Evolutionary conservation across 352 stramenopile genomes (phyloP).

Genomic region (Pythium inflatum): DNA sequence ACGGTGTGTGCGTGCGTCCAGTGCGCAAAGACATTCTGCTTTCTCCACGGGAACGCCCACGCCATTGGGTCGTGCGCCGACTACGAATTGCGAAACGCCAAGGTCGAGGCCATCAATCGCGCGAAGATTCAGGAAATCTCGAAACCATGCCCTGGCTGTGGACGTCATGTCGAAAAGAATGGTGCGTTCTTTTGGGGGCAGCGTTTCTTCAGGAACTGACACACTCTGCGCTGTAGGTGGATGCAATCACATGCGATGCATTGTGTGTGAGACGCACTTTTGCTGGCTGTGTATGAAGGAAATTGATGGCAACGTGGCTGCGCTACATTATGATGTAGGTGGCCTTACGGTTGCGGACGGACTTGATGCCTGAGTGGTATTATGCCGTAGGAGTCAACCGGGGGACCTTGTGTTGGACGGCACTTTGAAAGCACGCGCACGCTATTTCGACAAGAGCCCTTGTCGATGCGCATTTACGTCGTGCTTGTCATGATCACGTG

Average conservation of each 20-base stretch:
- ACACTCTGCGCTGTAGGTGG: conserved; percentile 42
- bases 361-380: too few species aligned
- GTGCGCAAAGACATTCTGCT: conserved; percentile 18
- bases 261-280: conserved; percentile 81
- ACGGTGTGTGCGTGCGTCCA: background rate
- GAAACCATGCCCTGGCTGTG: conserved; percentile 14
- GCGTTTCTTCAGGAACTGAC: background rate
- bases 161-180: conserved; percentile 9
- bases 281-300: conserved; percentile 88
- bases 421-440: too few species aligned
- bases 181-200: background rate
- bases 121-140: conserved; percentile 1
- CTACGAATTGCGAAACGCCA: conserved; percentile 13
- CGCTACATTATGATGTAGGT: too few species aligned
- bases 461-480: too few species aligned
- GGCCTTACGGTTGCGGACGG: too few species aligned
- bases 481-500: too few species aligned
- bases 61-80: conserved; percentile 10
- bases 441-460: too few species aligned
- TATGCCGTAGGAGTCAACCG: too few species aligned
- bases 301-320: conserved; percentile 85
- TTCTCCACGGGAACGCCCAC: conserved; percentile 29
- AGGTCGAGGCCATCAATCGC: background rate
- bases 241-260: conserved; percentile 92
- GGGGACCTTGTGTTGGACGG: too few species aligned